These are phyloP conservation scores for Pleurotus giganteus DNA, from an alignment of 768 basidiomycete species.

Conservation along the genomic window DNA sequence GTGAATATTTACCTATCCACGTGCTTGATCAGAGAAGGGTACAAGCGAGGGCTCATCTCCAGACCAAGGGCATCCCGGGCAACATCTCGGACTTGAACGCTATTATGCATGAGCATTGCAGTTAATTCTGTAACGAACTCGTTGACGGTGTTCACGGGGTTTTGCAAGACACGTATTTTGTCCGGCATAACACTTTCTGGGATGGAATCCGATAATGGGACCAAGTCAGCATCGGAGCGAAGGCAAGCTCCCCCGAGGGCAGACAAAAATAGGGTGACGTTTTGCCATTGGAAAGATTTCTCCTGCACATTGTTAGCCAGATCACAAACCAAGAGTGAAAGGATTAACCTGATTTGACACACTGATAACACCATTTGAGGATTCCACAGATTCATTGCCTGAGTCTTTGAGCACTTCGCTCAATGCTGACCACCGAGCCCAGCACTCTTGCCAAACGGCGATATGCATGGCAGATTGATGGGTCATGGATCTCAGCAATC, in stretches of 20 bases:
- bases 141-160: conserved; percentile 57
- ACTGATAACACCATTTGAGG: conserved; percentile 4
- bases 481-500: conserved; percentile 61
- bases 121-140: conserved; percentile 68
- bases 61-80: conserved; percentile 78
- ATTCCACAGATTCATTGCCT: conserved; percentile 22
- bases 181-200: conserved; percentile 65
- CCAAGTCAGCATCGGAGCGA: conserved; percentile 47
- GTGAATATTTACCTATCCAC: conserved; percentile 62
- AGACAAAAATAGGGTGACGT: conserved; percentile 75
- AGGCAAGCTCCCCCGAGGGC: conserved; percentile 69
- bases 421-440: conserved; percentile 68
- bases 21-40: conserved; percentile 63
- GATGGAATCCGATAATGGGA: conserved; percentile 51
- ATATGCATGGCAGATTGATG: conserved; percentile 66
- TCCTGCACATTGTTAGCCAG: conserved; percentile 44
- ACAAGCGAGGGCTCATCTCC: conserved; percentile 72
- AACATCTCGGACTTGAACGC: conserved; percentile 68
- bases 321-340: not conserved
- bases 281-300: conserved; percentile 79
- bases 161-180: conserved; percentile 60
- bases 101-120: conserved; percentile 62
- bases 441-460: conserved; percentile 83
- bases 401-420: conserved; percentile 54
- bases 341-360: not conserved